Conservation (phyloP, 441 rosid species). For the Erodium trifolium region DNA sequence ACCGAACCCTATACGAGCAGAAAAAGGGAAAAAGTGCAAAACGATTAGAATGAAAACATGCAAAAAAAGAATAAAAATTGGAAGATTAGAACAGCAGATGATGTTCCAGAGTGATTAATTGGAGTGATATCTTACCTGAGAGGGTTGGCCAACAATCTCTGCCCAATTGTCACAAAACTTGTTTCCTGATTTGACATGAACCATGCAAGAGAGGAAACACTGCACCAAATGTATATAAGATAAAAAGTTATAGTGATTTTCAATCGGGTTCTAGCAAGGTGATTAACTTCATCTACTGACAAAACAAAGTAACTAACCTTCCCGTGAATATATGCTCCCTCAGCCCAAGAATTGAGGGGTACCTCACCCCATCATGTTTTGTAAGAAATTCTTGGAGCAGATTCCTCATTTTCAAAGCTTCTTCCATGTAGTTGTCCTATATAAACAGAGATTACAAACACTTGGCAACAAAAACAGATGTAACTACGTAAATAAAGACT, state of each 20-base stretch:
- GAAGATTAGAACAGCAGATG: not conserved
- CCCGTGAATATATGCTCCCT: constrained; percentile 99
- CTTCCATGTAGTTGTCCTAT: constrained; percentile 99
- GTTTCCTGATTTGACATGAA: constrained; percentile 99
- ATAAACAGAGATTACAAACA: constrained; percentile 9
- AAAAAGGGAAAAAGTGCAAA: constrained; percentile 8
- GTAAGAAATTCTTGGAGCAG: constrained; percentile 88
- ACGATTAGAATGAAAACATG: not conserved
- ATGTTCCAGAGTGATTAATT: not conserved
- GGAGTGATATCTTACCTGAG: constrained; percentile 51
- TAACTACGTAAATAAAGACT: not conserved
- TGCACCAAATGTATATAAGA: constrained; percentile 31
- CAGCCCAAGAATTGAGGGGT: constrained; percentile 92
- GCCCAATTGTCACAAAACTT: constrained; percentile 98
- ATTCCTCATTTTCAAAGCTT: constrained; percentile 98
- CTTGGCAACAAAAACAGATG: constrained; percentile 7
- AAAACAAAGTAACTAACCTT: constrained; percentile 42
- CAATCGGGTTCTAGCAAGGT: constrained; percentile 6
- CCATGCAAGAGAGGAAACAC: constrained; percentile 99
- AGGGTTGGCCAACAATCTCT: constrained; percentile 92
- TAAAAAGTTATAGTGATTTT: constrained; percentile 12
- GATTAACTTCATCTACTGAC: constrained; percentile 1
- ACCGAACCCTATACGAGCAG: constrained; percentile 69
- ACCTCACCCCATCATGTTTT: constrained; percentile 89
- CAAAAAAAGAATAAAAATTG: not conserved